Base-by-base conservation (phyloP, 1,284 basidiomycete species). In the Cronartium ribicola region DNA sequence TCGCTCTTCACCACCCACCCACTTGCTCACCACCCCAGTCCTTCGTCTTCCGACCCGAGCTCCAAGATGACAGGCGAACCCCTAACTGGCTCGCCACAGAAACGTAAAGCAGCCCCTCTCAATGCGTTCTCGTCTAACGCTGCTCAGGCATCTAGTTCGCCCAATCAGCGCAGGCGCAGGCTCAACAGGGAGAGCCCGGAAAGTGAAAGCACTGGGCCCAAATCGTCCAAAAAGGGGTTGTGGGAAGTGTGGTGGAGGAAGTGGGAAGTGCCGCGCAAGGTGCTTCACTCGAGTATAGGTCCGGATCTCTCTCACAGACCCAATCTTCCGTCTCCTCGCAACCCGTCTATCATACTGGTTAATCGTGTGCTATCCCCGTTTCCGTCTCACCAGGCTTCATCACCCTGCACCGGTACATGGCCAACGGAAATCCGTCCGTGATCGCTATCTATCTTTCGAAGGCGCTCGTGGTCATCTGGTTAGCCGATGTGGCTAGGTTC, bases 271-370 rank as follows among this genome's bases (percentile, higher is more conserved):
- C 46, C 69, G 7, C 39, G 69, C 17, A 72, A 72, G 65, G 36
- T 65, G 39, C 51, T 72, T 22, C 69, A 72, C 40, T 63, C 69
- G 17, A 72, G 69, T 43, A 72, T 72, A 46, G 69, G 69, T 59
- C 14, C 20, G 61, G 11, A 29, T 22, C 41, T 44, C 44, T 22
- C 4, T 22, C 37, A 7, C 39, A 37, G 0, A 8, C 37, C 5
- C 36, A n/a, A n/a, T 43, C n/a, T 43, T 40, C 22, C 48, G 48
- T 51, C 36, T 36, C 17, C 22, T 14, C 29, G 14, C 59, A n/a
- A 22, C 11, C 11, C 36, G 37, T 20, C 22, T 39, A 11, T 29
- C n/a, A 44, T 7, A 20, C 4, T 20, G 4, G 8, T 7, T 37
- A 1, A 5, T 37, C 5, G 6, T 43, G 8, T 14, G 20, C 37